phyloP scores from a whole-genome alignment of 2,329 filamentous ascomycete genomes.

The Fusarium algeriense region DNA sequence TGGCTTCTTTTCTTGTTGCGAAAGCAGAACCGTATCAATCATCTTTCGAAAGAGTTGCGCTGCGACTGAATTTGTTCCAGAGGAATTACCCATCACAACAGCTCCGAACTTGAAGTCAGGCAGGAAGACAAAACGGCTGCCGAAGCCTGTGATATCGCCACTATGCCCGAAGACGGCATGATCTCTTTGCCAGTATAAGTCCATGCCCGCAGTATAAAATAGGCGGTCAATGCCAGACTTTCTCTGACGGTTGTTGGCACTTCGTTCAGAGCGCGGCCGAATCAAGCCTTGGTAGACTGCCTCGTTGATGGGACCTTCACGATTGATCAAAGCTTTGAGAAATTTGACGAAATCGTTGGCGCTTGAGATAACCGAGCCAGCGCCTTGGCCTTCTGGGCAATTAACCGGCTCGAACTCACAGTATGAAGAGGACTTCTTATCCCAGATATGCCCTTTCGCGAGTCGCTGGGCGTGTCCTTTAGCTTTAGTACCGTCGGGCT shows the following conservation, averaged over 20 bases:
- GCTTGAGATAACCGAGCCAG: slow-evolving; percentile 47
- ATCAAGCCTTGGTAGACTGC: slow-evolving; percentile 42
- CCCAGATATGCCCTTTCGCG: slow-evolving; percentile 24
- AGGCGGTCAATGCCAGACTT: slow-evolving; percentile 11
- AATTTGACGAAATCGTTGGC: slow-evolving; percentile 49
- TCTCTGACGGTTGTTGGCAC: slow-evolving; percentile 20
- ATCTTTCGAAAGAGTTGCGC: slow-evolving; percentile 38
- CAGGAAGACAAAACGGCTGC: slow-evolving; percentile 46
- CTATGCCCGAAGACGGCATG: slow-evolving; percentile 44
- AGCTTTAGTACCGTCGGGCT: not conserved
- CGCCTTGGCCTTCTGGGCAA: slow-evolving; percentile 48
- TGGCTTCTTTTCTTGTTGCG: not conserved
- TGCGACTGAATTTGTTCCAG: slow-evolving; percentile 25
- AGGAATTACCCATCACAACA: slow-evolving; percentile 45
- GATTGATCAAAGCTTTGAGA: slow-evolving; percentile 46
- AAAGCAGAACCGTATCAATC: slow-evolving; percentile 14
- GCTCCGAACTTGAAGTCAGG: slow-evolving; percentile 45
- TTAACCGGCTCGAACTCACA: slow-evolving; percentile 10
- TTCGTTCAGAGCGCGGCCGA: slow-evolving; percentile 30
- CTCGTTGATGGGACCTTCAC: slow-evolving; percentile 40
- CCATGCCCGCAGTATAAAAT: slow-evolving; percentile 44
- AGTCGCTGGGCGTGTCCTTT: not conserved
- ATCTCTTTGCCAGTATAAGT: slow-evolving; percentile 39
- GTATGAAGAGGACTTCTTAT: slow-evolving; percentile 1
- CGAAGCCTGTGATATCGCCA: slow-evolving; percentile 45